phyloP scores from a whole-genome alignment of 768 basidiomycete genomes.

The Butyriboletus loyo region DNA sequence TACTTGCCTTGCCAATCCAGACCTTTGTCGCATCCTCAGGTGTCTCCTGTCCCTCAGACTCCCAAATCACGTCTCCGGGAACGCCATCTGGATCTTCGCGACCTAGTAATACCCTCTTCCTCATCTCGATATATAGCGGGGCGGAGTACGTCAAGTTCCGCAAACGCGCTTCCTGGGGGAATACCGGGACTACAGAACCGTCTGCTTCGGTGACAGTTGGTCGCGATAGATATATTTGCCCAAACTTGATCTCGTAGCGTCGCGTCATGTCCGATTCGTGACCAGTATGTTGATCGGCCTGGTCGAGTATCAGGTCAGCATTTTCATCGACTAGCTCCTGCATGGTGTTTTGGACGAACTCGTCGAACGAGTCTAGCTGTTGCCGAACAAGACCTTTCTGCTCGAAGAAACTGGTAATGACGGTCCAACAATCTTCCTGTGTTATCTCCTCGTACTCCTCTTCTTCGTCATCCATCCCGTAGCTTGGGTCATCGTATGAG shows the following conservation, averaged over 20 bases:
- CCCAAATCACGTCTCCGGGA: slow-evolving; percentile 79
- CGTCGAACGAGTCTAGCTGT: slow-evolving; percentile 97
- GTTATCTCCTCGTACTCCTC: slow-evolving; percentile 76
- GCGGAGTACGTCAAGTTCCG: slow-evolving; percentile 96
- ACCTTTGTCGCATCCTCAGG: slow-evolving; percentile 75
- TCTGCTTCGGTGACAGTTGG: slow-evolving; percentile 95
- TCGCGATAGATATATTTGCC: slow-evolving; percentile 94
- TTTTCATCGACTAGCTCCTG: slow-evolving; percentile 98
- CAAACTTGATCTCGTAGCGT: slow-evolving; percentile 96
- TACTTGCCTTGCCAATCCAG: slow-evolving; percentile 88
- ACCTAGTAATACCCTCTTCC: slow-evolving; percentile 76
- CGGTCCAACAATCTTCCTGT: slow-evolving; percentile 92
- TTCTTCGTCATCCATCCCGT: slow-evolving; percentile 52
- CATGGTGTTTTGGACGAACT: slow-evolving; percentile 99
- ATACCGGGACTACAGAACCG: slow-evolving; percentile 89
- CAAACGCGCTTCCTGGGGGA: slow-evolving; percentile 94
- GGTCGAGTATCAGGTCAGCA: slow-evolving; percentile 91
- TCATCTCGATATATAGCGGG: slow-evolving; percentile 94
- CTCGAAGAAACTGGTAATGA: slow-evolving; percentile 95
- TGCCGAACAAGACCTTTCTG: slow-evolving; percentile 97
- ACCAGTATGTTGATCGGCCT: slow-evolving; percentile 94
- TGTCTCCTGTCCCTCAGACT: slow-evolving; percentile 62
- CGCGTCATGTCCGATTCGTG: slow-evolving; percentile 78
- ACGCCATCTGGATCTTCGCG: slow-evolving; percentile 77
- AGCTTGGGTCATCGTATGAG: slow-evolving; percentile 58